Evolutionary conservation across 257 asterid species (phyloP).

Genomic region (Solanum appendiculatum): DNA sequence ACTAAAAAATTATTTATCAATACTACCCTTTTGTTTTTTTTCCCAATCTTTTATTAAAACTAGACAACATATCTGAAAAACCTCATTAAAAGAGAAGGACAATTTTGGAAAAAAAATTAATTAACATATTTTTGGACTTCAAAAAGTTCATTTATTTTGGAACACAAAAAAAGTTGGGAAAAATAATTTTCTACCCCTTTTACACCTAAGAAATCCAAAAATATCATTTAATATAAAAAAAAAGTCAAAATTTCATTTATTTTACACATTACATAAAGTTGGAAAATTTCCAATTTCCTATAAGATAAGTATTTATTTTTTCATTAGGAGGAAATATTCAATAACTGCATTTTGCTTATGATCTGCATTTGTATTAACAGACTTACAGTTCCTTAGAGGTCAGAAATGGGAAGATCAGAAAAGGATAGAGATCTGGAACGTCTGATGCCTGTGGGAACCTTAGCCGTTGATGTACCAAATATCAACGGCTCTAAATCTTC

Average conservation of each 20-base stretch:
- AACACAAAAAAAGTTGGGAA: background rate
- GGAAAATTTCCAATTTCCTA: background rate
- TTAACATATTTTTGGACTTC: background rate
- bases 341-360: background rate
- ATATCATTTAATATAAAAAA: background rate
- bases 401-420: background rate
- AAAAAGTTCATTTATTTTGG: background rate
- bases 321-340: background rate
- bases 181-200: background rate
- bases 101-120: background rate
- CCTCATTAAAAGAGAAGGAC: background rate
- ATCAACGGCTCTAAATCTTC: background rate
- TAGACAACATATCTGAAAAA: background rate
- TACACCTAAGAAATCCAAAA: background rate
- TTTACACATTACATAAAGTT: background rate
- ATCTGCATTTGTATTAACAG: background rate
- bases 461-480: background rate
- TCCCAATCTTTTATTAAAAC: background rate
- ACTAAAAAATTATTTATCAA: background rate
- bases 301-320: background rate
- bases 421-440: conserved; percentile 12
- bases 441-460: conserved; percentile 2
- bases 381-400: background rate
- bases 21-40: background rate
- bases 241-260: background rate